phyloP scores from a whole-genome alignment of 306 rosid genomes.

The Quercus glauca region DNA sequence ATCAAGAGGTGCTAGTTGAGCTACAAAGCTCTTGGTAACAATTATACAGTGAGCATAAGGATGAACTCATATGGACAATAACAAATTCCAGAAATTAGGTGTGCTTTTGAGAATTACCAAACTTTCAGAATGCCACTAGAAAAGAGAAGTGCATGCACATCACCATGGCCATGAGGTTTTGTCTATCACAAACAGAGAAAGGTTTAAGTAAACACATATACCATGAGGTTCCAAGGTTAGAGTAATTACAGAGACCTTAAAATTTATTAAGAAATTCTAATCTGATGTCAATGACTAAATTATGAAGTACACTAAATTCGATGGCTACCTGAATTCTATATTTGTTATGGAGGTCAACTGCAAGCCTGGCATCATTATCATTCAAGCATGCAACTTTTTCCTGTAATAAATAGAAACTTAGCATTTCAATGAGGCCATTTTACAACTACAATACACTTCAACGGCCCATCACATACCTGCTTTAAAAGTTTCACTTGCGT shows the following conservation, averaged over 20 bases:
- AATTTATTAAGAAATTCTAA: not conserved
- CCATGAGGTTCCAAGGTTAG: slow-evolving; percentile 6
- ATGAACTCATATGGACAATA: not conserved
- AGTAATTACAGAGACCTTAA: not conserved
- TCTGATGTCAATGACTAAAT: not conserved
- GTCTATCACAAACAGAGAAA: slow-evolving; percentile 54
- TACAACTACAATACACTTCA: slow-evolving; percentile 16
- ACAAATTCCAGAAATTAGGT: slow-evolving; percentile 15
- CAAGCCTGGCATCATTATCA: slow-evolving; percentile 95
- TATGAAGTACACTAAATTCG: not conserved
- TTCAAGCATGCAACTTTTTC: slow-evolving; percentile 98
- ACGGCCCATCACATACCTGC: slow-evolving; percentile 54
- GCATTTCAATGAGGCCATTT: slow-evolving; percentile 9
- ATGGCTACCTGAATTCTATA: slow-evolving; percentile 82
- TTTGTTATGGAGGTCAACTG: slow-evolving; percentile 68
- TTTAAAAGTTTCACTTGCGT: slow-evolving; percentile 87
- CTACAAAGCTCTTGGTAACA: no score
- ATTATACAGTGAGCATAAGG: not conserved
- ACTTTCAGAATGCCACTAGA: slow-evolving; percentile 82
- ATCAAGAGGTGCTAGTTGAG: no score
- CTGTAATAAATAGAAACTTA: slow-evolving; percentile 39
- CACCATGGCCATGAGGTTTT: slow-evolving; percentile 99
- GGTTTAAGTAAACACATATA: slow-evolving; percentile 26
- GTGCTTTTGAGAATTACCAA: slow-evolving; percentile 57
- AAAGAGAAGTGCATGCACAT: slow-evolving; percentile 89